These are phyloP conservation scores for Fraxinus greggii DNA, from an alignment of 305 asterid genomes.

Conservation along the genomic window DNA sequence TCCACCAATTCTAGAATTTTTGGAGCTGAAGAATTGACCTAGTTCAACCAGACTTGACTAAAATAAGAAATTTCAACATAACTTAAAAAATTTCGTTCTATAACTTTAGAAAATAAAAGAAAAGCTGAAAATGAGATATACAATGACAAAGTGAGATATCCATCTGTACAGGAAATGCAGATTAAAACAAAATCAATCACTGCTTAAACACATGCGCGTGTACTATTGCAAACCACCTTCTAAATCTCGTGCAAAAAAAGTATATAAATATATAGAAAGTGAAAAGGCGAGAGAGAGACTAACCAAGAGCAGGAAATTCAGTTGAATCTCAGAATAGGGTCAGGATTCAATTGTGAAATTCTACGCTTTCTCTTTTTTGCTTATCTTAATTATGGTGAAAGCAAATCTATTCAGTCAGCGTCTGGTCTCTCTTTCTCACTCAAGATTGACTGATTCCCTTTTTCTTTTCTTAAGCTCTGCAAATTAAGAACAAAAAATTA, in stretches of 20 bases:
- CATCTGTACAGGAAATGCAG: slow-evolving; percentile 25
- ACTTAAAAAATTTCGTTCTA: neutral
- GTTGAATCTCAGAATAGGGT: neutral
- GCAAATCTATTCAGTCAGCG: slow-evolving; percentile 26
- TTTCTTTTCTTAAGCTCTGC: slow-evolving; percentile 1
- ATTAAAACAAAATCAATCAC: neutral
- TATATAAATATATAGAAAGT: neutral
- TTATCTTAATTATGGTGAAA: neutral
- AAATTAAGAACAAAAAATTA: slow-evolving; percentile 11
- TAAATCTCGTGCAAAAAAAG: neutral
- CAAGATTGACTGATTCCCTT: slow-evolving; percentile 19
- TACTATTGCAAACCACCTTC: neutral
- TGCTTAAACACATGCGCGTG: slow-evolving; percentile 1
- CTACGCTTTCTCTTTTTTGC: neutral
- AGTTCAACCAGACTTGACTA: neutral
- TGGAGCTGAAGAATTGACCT: neutral
- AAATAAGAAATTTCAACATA: neutral
- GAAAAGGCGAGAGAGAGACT: neutral
- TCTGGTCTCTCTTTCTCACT: slow-evolving; percentile 11
- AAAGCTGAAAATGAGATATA: neutral
- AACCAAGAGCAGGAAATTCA: slow-evolving; percentile 9
- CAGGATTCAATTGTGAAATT: slow-evolving; percentile 12
- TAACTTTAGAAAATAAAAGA: slow-evolving; percentile 8
- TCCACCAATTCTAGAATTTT: slow-evolving; percentile 12
- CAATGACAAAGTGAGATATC: neutral